phyloP scores from a whole-genome alignment of 345 rosid species.

The Bruguiera parviflora region DNA sequence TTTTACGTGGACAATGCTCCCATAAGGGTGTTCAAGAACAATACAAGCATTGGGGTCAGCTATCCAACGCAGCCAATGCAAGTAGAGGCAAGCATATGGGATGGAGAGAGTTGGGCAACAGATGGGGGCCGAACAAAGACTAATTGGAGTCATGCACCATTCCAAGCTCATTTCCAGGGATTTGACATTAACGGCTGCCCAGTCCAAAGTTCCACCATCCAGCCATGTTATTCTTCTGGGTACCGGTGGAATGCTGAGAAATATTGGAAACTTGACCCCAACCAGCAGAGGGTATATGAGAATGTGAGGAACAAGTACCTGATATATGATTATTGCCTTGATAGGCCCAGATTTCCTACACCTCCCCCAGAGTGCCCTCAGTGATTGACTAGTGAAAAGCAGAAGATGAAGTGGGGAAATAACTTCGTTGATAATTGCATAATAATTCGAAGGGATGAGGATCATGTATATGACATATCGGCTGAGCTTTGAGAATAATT shows the following conservation, averaged over 20 bases:
- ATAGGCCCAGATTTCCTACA: conserved; percentile 25
- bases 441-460: no score
- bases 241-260: conserved; percentile 61
- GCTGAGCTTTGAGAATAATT: no score
- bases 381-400: neutral
- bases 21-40: conserved; percentile 70
- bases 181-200: conserved; percentile 46
- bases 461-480: no score
- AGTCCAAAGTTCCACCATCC: neutral
- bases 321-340: conserved; percentile 45
- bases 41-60: conserved; percentile 28
- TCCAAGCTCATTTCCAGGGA: conserved; percentile 42
- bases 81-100: conserved; percentile 57
- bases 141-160: conserved; percentile 59
- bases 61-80: conserved; percentile 57
- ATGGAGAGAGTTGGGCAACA: conserved; percentile 65
- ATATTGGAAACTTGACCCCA: conserved; percentile 26
- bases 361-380: conserved; percentile 35
- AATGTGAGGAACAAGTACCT: conserved; percentile 25
- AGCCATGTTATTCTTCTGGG: conserved; percentile 26
- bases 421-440: no score
- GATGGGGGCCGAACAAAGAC: conserved; percentile 52
- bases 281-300: conserved; percentile 16
- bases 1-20: conserved; percentile 61
- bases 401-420: no score